Conservation (phyloP, 2,329 filamentous ascomycete genomes). For the Juglanconis sp. region DNA sequence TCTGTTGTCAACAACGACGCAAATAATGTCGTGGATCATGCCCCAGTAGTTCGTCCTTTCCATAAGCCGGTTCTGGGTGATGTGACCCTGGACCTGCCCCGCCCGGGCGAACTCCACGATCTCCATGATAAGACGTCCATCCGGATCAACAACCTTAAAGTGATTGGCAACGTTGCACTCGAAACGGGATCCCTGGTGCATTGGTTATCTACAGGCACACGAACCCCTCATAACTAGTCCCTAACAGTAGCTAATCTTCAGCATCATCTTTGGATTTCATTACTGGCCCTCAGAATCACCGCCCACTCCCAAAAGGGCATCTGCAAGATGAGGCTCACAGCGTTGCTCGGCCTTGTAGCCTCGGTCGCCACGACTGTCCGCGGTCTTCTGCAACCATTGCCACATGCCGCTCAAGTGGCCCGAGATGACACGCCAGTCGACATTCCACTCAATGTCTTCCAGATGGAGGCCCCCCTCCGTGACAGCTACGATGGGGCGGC, state of each 20-base stretch:
- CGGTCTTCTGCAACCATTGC: neutral
- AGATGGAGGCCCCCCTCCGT: slow-evolving; percentile 66
- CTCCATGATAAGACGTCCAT: neutral
- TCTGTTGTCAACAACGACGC: neutral
- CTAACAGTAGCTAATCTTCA: neutral
- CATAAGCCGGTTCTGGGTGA: neutral
- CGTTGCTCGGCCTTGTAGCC: neutral
- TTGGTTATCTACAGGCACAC: neutral
- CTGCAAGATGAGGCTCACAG: neutral
- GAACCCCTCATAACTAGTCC: neutral
- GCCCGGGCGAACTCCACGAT: neutral
- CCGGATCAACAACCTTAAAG: neutral
- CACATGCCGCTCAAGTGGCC: slow-evolving; percentile 16
- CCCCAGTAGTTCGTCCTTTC: neutral
- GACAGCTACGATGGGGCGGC: slow-evolving; percentile 24
- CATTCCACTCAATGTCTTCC: slow-evolving; percentile 57
- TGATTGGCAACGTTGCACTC: neutral
- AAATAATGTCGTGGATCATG: neutral
- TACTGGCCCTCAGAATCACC: neutral
- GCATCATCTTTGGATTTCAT: neutral
- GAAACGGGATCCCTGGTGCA: neutral
- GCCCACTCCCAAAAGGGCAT: neutral
- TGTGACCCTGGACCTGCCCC: neutral
- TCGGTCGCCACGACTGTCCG: neutral
- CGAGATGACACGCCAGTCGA: slow-evolving; percentile 20